A percentile compares a stretch with the other conserved stretches of the same genome.
Evolutionary conservation across 768 basidiomycete species (phyloP).

Genomic region (Trametes gibbosa): DNA sequence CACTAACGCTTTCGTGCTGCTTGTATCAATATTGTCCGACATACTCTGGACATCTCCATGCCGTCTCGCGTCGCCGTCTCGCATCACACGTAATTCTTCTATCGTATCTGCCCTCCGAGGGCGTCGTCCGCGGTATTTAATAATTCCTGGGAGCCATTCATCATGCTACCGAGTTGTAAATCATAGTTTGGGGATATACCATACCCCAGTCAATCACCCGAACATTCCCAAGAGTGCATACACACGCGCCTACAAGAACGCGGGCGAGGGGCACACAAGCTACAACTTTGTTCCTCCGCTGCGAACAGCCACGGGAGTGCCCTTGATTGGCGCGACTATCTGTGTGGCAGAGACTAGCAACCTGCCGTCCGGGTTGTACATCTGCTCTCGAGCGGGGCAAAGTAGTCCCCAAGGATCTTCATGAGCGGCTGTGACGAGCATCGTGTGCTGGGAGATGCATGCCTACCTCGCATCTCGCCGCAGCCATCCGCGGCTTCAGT

Average conservation of each 20-base stretch:
- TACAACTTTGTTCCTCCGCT: no score
- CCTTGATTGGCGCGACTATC: constrained; percentile 13
- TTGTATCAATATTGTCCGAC: background rate
- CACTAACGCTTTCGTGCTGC: background rate
- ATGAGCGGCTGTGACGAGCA: background rate
- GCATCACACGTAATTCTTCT: background rate
- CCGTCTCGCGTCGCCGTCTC: background rate
- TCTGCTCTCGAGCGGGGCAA: constrained; percentile 5
- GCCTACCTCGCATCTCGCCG: constrained; percentile 24
- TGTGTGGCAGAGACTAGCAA: constrained; percentile 25
- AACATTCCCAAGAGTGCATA: no score
- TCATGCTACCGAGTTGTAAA: no score
- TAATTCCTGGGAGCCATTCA: no score
- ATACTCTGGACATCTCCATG: background rate
- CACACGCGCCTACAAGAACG: no score
- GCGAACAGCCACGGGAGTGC: no score
- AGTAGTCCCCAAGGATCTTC: background rate
- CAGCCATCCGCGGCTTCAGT: constrained; percentile 9
- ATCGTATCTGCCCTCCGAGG: no score
- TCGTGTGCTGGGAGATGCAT: background rate
- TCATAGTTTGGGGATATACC: no score
- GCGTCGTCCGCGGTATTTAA: no score
- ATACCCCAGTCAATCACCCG: no score
- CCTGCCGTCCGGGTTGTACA: constrained; percentile 23
- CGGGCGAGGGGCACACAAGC: no score